A percentile compares a stretch with the other conserved stretches of the same genome.
Evolutionary conservation across 202 grass and related monocot genomes (phyloP).

Genomic region (Dendrocalamus latiflorus): DNA sequence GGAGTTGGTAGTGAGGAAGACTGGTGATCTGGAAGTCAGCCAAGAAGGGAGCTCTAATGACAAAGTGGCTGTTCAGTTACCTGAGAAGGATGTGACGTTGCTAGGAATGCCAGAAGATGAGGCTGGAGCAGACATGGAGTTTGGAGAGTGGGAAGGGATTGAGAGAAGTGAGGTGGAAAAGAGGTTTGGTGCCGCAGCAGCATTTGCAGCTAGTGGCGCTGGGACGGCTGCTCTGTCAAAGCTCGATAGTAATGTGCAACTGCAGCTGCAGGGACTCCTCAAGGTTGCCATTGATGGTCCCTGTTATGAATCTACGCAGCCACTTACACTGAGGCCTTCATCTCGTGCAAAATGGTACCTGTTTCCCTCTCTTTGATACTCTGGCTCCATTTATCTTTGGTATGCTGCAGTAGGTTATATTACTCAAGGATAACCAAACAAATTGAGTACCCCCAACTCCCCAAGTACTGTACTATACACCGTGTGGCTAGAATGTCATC

Average conservation of each 20-base stretch:
- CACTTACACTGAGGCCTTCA: constrained; percentile 69
- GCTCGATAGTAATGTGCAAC: constrained; percentile 48
- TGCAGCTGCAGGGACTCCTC: constrained; percentile 74
- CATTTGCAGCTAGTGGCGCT: too few species aligned
- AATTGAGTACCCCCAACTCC: neutral
- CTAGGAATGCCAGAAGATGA: constrained; percentile 22
- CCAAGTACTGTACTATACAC: neutral
- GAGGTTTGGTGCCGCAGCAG: too few species aligned
- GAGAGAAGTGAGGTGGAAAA: too few species aligned
- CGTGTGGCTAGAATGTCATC: neutral
- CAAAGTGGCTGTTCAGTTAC: constrained; percentile 19
- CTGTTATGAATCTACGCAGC: constrained; percentile 56
- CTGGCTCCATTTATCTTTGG: neutral
- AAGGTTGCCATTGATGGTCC: constrained; percentile 89
- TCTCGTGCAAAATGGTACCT: constrained; percentile 84
- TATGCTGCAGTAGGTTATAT: neutral
- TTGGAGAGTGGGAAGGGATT: too few species aligned
- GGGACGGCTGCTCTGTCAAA: too few species aligned
- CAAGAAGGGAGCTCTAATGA: constrained; percentile 15
- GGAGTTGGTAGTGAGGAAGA: neutral
- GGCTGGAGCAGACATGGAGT: constrained; percentile 11
- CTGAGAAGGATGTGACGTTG: constrained; percentile 19
- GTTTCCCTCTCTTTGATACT: neutral
- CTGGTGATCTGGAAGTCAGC: neutral
- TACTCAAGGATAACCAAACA: neutral